phyloP scores from a whole-genome alignment of 1,139 yeast species.

The Wickerhamomyces sp. region DNA sequence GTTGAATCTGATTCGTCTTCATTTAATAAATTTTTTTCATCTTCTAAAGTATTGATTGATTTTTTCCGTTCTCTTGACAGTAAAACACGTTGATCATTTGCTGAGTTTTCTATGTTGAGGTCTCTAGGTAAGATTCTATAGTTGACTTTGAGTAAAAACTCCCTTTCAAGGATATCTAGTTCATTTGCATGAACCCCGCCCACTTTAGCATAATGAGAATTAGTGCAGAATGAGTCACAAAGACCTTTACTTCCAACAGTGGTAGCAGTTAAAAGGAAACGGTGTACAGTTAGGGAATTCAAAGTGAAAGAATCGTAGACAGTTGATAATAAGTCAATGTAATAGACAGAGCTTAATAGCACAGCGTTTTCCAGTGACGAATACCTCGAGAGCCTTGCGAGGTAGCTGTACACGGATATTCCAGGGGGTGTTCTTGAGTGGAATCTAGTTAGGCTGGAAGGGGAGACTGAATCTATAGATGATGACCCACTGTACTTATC shows the following conservation, averaged over 20 bases:
- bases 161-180: slow-evolving; percentile 81
- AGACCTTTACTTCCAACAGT: slow-evolving; percentile 89
- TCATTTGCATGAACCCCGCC: slow-evolving; percentile 91
- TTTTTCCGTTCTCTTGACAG: slow-evolving; percentile 14
- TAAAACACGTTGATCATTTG: slow-evolving; percentile 22
- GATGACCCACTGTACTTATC: slow-evolving; percentile 38
- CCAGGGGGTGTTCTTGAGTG: slow-evolving; percentile 92
- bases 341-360: slow-evolving; percentile 74
- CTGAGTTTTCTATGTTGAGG: slow-evolving; percentile 29
- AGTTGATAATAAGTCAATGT: slow-evolving; percentile 78
- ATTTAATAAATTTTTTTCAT: background rate
- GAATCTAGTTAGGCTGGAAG: slow-evolving; percentile 66
- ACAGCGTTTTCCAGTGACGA: slow-evolving; percentile 84
- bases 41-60: slow-evolving; percentile 14
- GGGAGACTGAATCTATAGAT: slow-evolving; percentile 12
- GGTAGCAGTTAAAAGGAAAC: slow-evolving; percentile 86
- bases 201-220: slow-evolving; percentile 89
- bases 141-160: slow-evolving; percentile 74
- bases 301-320: slow-evolving; percentile 78
- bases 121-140: slow-evolving; percentile 69
- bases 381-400: slow-evolving; percentile 74
- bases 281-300: slow-evolving; percentile 88
- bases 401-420: slow-evolving; percentile 74
- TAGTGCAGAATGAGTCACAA: slow-evolving; percentile 92
- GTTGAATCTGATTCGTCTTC: background rate